A percentile compares a stretch with the other conserved stretches of the same genome.
Evolutionary conservation across 352 stramenopile species (phyloP).

Genomic region (Globisporangium alternatum): DNA sequence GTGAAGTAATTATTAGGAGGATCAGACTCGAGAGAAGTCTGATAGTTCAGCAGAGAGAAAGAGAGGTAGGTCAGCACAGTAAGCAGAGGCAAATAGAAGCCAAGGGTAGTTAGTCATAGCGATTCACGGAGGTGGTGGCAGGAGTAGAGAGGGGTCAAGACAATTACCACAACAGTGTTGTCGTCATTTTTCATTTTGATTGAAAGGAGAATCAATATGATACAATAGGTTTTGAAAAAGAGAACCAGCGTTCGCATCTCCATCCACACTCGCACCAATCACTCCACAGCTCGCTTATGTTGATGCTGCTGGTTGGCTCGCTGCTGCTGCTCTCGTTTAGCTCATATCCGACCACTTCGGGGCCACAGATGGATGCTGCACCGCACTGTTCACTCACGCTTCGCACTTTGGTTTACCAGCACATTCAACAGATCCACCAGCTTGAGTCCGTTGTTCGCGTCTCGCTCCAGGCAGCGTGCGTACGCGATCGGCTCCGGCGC

Average conservation of each 20-base stretch:
- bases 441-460: background rate
- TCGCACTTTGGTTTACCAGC: constrained; percentile 4
- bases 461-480: constrained; percentile 18
- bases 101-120: background rate
- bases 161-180: background rate
- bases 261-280: background rate
- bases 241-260: background rate
- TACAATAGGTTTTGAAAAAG: constrained; percentile 11
- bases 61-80: background rate
- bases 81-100: background rate
- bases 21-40: background rate
- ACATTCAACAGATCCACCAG: constrained; percentile 3
- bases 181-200: background rate
- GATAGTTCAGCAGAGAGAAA: background rate
- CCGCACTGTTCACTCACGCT: background rate
- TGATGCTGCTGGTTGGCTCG: background rate
- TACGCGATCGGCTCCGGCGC: constrained; percentile 23
- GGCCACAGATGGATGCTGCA: background rate
- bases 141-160: background rate
- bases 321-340: background rate
- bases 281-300: background rate
- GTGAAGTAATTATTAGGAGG: background rate
- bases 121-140: background rate
- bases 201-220: constrained; percentile 4
- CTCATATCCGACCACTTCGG: constrained; percentile 2